phyloP scores from a whole-genome alignment of 176 grass and related monocot species.

The Rhipidocladum racemiflorum region DNA sequence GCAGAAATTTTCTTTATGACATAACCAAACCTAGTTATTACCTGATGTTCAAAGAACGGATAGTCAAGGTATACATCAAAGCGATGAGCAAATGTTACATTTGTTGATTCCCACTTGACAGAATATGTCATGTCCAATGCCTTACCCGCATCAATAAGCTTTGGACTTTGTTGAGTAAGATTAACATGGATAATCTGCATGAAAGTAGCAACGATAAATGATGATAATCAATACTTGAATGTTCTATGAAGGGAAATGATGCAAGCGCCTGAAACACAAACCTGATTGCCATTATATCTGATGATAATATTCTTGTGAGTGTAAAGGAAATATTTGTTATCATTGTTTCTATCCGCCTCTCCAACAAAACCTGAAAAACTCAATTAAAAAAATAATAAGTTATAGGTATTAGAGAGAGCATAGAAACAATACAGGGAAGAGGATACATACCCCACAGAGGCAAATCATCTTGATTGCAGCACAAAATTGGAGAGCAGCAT shows the following conservation, averaged over 20 bases:
- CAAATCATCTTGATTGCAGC: slow-evolving; percentile 68
- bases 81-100: slow-evolving; percentile 58
- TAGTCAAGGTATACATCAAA: slow-evolving; percentile 82
- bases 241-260: neutral
- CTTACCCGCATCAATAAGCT: slow-evolving; percentile 65
- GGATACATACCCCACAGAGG: slow-evolving; percentile 87
- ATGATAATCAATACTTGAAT: slow-evolving; percentile 13
- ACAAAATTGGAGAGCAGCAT: neutral
- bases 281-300: slow-evolving; percentile 82
- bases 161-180: slow-evolving; percentile 74
- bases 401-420: slow-evolving; percentile 17
- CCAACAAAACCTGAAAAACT: slow-evolving; percentile 76
- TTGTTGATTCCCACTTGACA: slow-evolving; percentile 61
- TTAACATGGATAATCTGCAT: slow-evolving; percentile 80
- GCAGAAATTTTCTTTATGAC: neutral
- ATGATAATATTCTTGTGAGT: slow-evolving; percentile 89
- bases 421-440: slow-evolving; percentile 22
- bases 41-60: slow-evolving; percentile 83
- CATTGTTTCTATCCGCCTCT: slow-evolving; percentile 75
- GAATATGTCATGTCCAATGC: slow-evolving; percentile 71
- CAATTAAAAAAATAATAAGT: slow-evolving; percentile 23
- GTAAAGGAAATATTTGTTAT: slow-evolving; percentile 81
- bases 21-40: slow-evolving; percentile 22
- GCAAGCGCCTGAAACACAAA: slow-evolving; percentile 23
- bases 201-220: slow-evolving; percentile 14